Base-by-base conservation (phyloP, 2,329 filamentous ascomycete species). In the Curvularia hawaiiensis region DNA sequence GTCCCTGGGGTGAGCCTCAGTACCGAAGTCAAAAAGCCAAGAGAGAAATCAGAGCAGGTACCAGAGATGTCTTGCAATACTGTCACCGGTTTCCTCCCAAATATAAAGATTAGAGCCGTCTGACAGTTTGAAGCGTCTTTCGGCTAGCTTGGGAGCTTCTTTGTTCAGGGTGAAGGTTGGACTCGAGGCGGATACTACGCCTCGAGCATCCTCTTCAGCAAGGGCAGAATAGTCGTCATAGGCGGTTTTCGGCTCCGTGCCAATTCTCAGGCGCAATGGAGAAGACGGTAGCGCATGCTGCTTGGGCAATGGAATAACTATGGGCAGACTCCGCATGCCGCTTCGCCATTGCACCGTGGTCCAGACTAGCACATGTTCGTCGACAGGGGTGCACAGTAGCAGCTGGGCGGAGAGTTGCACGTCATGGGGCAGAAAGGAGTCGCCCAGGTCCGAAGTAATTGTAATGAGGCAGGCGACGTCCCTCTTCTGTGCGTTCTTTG, bases 51-150 rank as follows among this genome's bases (percentile, higher is more conserved):
- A 51, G 20, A 26, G 75, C 1, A 28, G 26, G 9, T 79, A 88
- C 88, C 88, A 91, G 48, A 90, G 80, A 76, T 91, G 88, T 41
- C 87, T 79, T 6, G 88, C 88, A 67, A 91, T 90, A 70, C 86
- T 89, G 67, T 91, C 88, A 4, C 88, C 88, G 0, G 86, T 89
- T 67, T 90, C 88, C 70, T 91, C 88, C 79, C 84, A 87, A 44
- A 90, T 83, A 33, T 74, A 73, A 10, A 87, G 65, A 5, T 69
- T 68, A 6, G 76, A 65, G 22, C 76, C 73, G 35, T 74, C 70
- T 5, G 76, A 65, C 8, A 83, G 74, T 12, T 67, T 66, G 56
- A 88, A 81, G 14, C 83, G 79, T 60, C 87, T 78, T 65, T 88
- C 81, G 1, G 88, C 81, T 14, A 84, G 74, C 61, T 80, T 83